A percentile compares a stretch with the other conserved stretches of the same genome.
Conservation (phyloP, 306 rosid species). For the Vachellia collinsii region DNA sequence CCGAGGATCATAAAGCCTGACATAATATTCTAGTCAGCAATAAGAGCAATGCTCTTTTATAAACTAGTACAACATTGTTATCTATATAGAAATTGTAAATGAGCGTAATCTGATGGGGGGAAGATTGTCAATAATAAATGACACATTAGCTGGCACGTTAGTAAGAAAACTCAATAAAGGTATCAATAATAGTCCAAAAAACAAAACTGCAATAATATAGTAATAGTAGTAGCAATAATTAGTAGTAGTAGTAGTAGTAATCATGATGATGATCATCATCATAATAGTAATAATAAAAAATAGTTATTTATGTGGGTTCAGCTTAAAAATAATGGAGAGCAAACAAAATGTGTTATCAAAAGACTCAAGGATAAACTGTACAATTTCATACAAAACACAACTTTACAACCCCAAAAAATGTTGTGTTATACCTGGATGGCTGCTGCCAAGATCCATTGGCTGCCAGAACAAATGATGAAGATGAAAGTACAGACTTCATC, state of each 20-base stretch:
- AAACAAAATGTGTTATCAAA: background rate
- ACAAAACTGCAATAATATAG: background rate
- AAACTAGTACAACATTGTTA: slow-evolving; percentile 14
- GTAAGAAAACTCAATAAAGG: background rate
- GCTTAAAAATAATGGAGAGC: background rate
- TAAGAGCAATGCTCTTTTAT: slow-evolving; percentile 19
- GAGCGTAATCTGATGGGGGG: slow-evolving; percentile 32
- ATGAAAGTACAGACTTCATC: slow-evolving; percentile 63
- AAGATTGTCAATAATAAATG: slow-evolving; percentile 28
- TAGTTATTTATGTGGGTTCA: slow-evolving; percentile 2
- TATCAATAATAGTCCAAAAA: background rate
- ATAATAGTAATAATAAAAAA: background rate
- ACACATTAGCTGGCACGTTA: slow-evolving; percentile 20
- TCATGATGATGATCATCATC: too few species aligned
- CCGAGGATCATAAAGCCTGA: slow-evolving; percentile 98
- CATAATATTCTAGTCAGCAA: slow-evolving; percentile 45
- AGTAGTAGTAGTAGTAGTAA: too few species aligned
- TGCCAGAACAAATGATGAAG: slow-evolving; percentile 76
- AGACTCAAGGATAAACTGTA: background rate
- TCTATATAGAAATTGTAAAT: slow-evolving; percentile 3
- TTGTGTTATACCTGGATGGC: slow-evolving; percentile 68
- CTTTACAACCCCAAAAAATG: background rate
- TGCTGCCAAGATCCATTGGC: slow-evolving; percentile 94
- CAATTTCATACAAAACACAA: background rate
- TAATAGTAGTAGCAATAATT: too few species aligned